phyloP scores from a whole-genome alignment of 2,329 filamentous ascomycete genomes.

The Plectosphaerella plurivora region DNA sequence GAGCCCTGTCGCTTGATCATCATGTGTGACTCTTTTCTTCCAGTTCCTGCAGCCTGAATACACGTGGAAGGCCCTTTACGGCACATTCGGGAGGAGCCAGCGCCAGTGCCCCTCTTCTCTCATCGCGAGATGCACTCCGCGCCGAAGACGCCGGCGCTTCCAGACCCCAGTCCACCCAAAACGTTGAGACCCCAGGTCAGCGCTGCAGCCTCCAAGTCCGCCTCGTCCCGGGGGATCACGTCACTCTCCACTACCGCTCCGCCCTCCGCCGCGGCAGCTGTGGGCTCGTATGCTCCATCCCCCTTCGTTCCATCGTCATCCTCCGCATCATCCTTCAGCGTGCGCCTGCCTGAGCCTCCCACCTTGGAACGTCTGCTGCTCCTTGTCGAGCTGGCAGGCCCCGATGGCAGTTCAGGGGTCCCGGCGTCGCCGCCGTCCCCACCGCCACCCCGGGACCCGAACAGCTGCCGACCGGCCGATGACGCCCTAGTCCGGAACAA shows the following conservation, averaged over 20 bases:
- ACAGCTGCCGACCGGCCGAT: neutral
- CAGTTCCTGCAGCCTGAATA: too few relatives aligned
- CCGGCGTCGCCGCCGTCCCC: too few relatives aligned
- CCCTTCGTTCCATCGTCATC: neutral
- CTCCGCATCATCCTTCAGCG: constrained; percentile 29
- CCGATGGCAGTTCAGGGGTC: neutral
- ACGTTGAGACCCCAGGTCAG: constrained; percentile 41
- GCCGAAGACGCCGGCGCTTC: constrained; percentile 40
- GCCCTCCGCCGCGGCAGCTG: constrained; percentile 19
- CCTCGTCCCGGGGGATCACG: constrained; percentile 29
- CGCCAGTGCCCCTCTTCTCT: constrained; percentile 2
- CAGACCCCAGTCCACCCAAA: constrained; percentile 38
- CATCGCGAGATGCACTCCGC: constrained; percentile 38
- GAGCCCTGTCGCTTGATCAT: too few relatives aligned
- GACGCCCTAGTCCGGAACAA: constrained; percentile 14
- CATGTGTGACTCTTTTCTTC: too few relatives aligned
- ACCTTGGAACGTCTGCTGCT: constrained; percentile 17
- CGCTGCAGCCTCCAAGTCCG: constrained; percentile 42
- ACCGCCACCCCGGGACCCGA: too few relatives aligned
- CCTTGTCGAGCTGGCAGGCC: neutral
- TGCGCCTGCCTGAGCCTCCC: constrained; percentile 17
- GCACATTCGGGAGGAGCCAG: too few relatives aligned
- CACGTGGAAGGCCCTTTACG: too few relatives aligned
- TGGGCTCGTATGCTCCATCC: constrained; percentile 15
- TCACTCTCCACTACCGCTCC: constrained; percentile 33